Evolutionary conservation across 2,329 filamentous ascomycete genomes (phyloP).

Genomic region (Colletotrichum orchidophilum): DNA sequence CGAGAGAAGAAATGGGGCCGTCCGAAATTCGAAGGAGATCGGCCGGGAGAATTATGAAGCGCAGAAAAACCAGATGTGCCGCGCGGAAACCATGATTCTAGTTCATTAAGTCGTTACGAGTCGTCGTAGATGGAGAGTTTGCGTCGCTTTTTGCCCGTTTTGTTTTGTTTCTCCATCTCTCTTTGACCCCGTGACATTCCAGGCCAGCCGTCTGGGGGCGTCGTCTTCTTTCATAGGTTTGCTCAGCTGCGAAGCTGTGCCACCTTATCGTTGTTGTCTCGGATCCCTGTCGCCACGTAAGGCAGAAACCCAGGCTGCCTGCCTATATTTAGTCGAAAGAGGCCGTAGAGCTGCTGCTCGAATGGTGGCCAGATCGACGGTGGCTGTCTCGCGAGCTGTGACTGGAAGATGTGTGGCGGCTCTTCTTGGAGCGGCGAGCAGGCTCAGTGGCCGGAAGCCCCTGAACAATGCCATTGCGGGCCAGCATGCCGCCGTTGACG

Average conservation of each 20-base stretch:
- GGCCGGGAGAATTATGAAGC: conserved; percentile 7
- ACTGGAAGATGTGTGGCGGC: conserved; percentile 57
- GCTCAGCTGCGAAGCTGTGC: conserved; percentile 49
- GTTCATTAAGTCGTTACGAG: conserved; percentile 36
- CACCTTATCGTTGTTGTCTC: conserved; percentile 41
- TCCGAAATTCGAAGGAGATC: conserved; percentile 33
- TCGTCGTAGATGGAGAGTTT: conserved; percentile 37
- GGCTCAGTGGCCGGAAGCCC: conserved; percentile 67
- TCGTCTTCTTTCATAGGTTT: conserved; percentile 33
- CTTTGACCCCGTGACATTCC: background rate
- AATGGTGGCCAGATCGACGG: conserved; percentile 65
- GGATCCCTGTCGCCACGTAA: conserved; percentile 29
- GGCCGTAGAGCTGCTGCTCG: conserved; percentile 70
- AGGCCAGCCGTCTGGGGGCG: background rate
- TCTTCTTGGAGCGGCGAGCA: conserved; percentile 57
- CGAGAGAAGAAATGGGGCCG: background rate
- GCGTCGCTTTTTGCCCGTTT: conserved; percentile 33
- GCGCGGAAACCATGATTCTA: conserved; percentile 34
- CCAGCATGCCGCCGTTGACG: conserved; percentile 92
- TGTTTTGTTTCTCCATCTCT: background rate
- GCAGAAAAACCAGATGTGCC: conserved; percentile 32
- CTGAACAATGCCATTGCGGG: conserved; percentile 74
- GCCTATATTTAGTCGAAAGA: conserved; percentile 58
- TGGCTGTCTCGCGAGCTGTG: conserved; percentile 50
- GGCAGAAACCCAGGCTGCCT: conserved; percentile 4